Evolutionary conservation across 306 rosid genomes (phyloP).

Genomic region (Urtica urens): DNA sequence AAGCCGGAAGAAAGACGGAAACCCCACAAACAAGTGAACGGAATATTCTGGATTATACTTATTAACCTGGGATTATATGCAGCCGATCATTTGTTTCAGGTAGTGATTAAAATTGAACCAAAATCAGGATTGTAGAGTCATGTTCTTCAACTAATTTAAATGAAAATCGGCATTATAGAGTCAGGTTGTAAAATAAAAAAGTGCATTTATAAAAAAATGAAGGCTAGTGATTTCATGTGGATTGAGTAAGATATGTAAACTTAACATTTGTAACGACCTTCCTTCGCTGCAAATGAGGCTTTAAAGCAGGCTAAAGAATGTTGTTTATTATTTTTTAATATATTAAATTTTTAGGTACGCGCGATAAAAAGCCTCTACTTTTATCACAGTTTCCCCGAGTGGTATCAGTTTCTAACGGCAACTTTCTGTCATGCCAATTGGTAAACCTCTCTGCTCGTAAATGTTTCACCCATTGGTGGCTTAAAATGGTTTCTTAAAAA

Average conservation of each 20-base stretch:
- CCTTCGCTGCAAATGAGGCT: not conserved
- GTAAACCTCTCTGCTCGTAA: conserved; percentile 27
- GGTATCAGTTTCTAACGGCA: conserved; percentile 93
- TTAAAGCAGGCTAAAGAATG: conserved; percentile 6
- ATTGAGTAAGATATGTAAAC: too few relatives aligned
- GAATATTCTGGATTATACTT: conserved; percentile 86
- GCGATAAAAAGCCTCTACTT: conserved; percentile 48
- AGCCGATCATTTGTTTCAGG: conserved; percentile 81
- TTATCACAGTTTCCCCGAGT: conserved; percentile 65
- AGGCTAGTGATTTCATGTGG: too few relatives aligned
- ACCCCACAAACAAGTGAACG: conserved; percentile 57
- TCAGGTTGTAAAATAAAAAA: too few relatives aligned
- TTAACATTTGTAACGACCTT: too few relatives aligned
- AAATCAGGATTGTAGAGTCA: too few relatives aligned
- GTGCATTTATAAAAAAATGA: too few relatives aligned
- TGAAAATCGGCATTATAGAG: too few relatives aligned
- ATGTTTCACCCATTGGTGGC: too few relatives aligned
- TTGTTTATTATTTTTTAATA: conserved; percentile 3
- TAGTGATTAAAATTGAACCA: too few relatives aligned
- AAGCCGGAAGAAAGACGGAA: conserved; percentile 35
- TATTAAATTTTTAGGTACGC: conserved; percentile 56
- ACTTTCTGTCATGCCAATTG: conserved; percentile 95
- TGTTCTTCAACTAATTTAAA: too few relatives aligned
- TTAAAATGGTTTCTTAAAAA: too few relatives aligned
- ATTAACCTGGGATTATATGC: conserved; percentile 60